Evolutionary conservation across 2,329 filamentous ascomycete genomes (phyloP), one percentile per base, ranked within the genome.

Genomic region (Penicillium sp.): DNA sequence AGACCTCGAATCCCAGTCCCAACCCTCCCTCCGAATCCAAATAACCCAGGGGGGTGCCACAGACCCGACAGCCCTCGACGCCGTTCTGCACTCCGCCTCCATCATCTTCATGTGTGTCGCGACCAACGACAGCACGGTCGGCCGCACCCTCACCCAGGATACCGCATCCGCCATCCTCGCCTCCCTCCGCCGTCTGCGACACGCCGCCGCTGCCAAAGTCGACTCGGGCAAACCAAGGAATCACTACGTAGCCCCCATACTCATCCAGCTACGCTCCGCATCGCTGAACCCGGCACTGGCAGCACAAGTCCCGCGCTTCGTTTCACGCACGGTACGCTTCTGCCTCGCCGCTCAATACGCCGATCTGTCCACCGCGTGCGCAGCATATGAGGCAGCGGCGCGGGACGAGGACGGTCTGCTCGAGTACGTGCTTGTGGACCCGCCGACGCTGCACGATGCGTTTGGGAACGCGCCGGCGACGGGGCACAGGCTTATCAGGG

Each of bases 91-190:
- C 3, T 9, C 41, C 11, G 19, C 51, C 1, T 41, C 7, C 26
- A 13, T 54, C n/a, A 6, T 54, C 9, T 54, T 54, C 11, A 54
- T 54, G 38, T 54, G 51, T 19, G 51, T 54, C 9, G 51, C n/a
- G 2, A 31, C 41, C 21, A 54, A 54, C 11, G 51, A 35, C 19
- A 54, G 51, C 30, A 31, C 51, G n/a, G 44, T 44, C n/a, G 51
- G 51, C 7, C 41, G 19, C 3, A 54, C 31, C 9, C 35, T 54
- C 21, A 21, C 30, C 6, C 51, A 54, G 21, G 51, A 54, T 30
- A 54, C 30, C 9, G 51, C n/a, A 13, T 13, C 13, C 17, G 51
- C 51, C 3, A 7, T 54, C 11, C 19, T 54, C 1, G 51, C 41
- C 17, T 31, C 51, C 5, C 51, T 41, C 15, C 50, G 30, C 19